A percentile compares a stretch with the other conserved stretches of the same genome.
These are phyloP conservation scores for Phoma sp. DNA, from an alignment of 2,329 filamentous ascomycete species.

Conservation along the genomic window DNA sequence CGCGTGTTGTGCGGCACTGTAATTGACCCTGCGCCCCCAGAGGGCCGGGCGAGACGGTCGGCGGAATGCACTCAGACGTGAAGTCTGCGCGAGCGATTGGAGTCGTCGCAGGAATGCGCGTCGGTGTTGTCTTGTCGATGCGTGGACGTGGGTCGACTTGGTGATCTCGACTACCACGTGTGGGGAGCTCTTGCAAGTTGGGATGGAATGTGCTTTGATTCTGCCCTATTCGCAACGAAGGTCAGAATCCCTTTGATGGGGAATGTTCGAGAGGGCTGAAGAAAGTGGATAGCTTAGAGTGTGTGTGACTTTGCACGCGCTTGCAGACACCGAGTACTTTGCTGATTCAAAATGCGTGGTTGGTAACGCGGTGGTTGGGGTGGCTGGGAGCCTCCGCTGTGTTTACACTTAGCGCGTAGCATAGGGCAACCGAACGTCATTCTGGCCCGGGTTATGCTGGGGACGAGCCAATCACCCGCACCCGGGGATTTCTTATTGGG, in stretches of 20 bases:
- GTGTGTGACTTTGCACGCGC: slow-evolving; percentile 30
- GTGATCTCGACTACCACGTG: slow-evolving; percentile 24
- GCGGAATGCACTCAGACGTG: slow-evolving; percentile 42
- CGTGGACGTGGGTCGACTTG: slow-evolving; percentile 26
- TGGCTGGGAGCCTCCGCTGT: slow-evolving; percentile 29
- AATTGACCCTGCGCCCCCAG: slow-evolving; percentile 49
- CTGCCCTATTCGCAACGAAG: slow-evolving; percentile 34
- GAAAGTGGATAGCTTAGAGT: slow-evolving; percentile 44
- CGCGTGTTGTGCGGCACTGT: slow-evolving; percentile 29
- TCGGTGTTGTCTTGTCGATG: slow-evolving; percentile 18
- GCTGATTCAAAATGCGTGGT: slow-evolving; percentile 40
- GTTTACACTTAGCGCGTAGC: slow-evolving; percentile 26
- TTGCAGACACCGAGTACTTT: slow-evolving; percentile 41
- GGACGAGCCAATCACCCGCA: slow-evolving; percentile 25
- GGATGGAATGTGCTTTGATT: slow-evolving; percentile 34
- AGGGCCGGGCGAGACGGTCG: slow-evolving; percentile 46
- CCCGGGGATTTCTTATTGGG: slow-evolving; percentile 15
- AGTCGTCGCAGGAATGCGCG: slow-evolving; percentile 27
- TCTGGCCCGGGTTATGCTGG: slow-evolving; percentile 18
- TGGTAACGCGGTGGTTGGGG: slow-evolving; percentile 42
- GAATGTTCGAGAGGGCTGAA: slow-evolving; percentile 25
- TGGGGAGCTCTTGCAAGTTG: slow-evolving; percentile 35
- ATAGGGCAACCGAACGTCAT: slow-evolving; percentile 33
- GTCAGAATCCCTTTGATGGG: slow-evolving; percentile 40
- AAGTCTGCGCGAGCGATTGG: slow-evolving; percentile 29